Conservation (phyloP, 164 flowering plant genomes). For the Vitis riparia region DNA sequence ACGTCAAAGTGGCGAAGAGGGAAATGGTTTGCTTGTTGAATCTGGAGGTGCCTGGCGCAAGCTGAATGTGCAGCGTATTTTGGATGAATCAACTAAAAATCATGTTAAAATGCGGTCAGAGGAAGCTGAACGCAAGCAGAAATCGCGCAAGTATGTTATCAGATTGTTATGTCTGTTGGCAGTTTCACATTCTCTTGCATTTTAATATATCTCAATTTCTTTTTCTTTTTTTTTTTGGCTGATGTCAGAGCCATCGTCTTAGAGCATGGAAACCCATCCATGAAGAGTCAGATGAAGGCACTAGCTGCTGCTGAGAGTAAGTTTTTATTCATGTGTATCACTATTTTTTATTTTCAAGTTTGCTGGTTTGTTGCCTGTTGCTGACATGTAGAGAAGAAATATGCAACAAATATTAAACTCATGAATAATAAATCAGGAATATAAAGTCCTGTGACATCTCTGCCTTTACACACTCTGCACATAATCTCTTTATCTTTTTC, state of each 20-base stretch:
- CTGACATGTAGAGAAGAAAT: not conserved
- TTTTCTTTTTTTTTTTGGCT: slow-evolving; percentile 1
- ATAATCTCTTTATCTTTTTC: not conserved
- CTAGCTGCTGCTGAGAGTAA: slow-evolving; percentile 66
- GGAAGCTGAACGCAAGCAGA: slow-evolving; percentile 80
- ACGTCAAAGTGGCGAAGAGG: slow-evolving; percentile 73
- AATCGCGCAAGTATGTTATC: slow-evolving; percentile 78
- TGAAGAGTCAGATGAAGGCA: slow-evolving; percentile 72
- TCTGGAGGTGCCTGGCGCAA: slow-evolving; percentile 93
- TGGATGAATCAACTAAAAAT: slow-evolving; percentile 91
- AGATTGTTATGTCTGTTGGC: not conserved
- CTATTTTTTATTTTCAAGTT: not conserved
- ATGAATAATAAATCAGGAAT: no score
- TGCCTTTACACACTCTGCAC: no score
- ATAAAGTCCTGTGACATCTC: no score
- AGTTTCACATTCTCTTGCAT: no score
- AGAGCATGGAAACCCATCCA: slow-evolving; percentile 77
- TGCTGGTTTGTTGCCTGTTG: not conserved
- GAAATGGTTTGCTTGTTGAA: slow-evolving; percentile 89
- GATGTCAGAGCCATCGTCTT: slow-evolving; percentile 76
- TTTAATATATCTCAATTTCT: not conserved
- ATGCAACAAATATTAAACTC: no score
- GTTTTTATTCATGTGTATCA: slow-evolving; percentile 7
- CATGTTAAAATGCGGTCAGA: slow-evolving; percentile 95
- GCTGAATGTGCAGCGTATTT: slow-evolving; percentile 79